Base-by-base conservation (phyloP, 441 rosid species). In the Adansonia rubrostipa region DNA sequence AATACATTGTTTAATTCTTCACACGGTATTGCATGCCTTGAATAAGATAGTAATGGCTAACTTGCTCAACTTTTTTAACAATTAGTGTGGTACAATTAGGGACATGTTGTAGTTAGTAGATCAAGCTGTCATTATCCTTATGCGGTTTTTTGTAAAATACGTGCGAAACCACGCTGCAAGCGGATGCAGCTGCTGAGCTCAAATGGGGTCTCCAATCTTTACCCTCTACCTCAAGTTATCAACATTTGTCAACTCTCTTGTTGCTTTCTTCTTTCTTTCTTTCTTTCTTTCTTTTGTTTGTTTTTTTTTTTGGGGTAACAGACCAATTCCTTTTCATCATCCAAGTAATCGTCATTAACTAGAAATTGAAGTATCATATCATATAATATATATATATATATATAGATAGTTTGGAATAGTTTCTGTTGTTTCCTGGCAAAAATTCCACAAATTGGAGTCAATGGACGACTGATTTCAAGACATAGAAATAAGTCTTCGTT, bases 211-310 rank as follows among this genome's bases (percentile, higher is more conserved):
- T 45, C 68, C 48, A 13, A 36, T 63, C 66, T 47, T 54, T 61
- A 54, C 8, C 63, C 36, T 33, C 45, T 69, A 17, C 73, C 77
- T 56, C 70, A 78, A 68, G 82, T 78, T 67, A 58, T 57, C 78
- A 76, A 78, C 82, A 83, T 24, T 82, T 87, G 90, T 87, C 92
- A 87, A 86, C 87, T 79, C 87, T 79, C 82, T 15, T 44, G 1
- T 0, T 19, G 51, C 42, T 13, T 22, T 22, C 40, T 28, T 28
- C 36, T 28, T 28, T 28, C 36, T 28, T 28, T 28, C 36, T 28
- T 28, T 63, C 15, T 17, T 51, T 54, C 20, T 62, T 51, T n/a
- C 60, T 78, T 72, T 19, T 74, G 33, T 28, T 63, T 22, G 17
- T 51, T 54, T 42, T 67, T 51, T 42, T n/a, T 73, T 78, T 72